Conservation (phyloP, 495 filamentous ascomycete genomes). For the Lasiosphaeria hispida region DNA sequence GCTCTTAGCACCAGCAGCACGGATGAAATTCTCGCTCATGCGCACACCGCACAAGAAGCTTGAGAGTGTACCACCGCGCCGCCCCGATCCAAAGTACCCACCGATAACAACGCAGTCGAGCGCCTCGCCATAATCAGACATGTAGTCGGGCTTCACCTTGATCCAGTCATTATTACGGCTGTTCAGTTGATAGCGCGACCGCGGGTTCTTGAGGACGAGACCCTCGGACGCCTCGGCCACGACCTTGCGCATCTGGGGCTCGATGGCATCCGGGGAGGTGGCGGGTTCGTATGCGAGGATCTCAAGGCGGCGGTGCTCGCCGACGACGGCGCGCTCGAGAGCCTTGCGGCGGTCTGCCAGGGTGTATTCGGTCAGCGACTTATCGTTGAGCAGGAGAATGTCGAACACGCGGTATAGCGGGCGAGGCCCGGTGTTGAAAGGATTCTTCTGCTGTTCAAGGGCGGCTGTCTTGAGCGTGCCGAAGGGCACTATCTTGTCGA, state of each 20-base stretch:
- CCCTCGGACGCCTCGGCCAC: constrained; percentile 89
- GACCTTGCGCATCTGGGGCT: constrained; percentile 73
- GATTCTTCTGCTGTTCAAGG: constrained; percentile 75
- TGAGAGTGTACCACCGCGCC: constrained; percentile 75
- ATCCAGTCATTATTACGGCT: constrained; percentile 96
- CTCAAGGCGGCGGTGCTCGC: constrained; percentile 73
- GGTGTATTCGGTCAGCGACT: constrained; percentile 74
- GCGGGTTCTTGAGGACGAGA: constrained; percentile 89
- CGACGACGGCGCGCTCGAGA: constrained; percentile 61
- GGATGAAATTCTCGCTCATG: constrained; percentile 64
- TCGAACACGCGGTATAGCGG: constrained; percentile 86
- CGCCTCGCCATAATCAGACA: constrained; percentile 93
- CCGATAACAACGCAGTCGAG: constrained; percentile 87
- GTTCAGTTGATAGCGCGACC: constrained; percentile 81
- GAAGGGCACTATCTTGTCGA: constrained; percentile 82
- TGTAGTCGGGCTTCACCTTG: constrained; percentile 98
- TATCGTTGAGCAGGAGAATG: constrained; percentile 82
- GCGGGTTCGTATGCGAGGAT: constrained; percentile 73
- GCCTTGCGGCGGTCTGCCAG: constrained; percentile 79
- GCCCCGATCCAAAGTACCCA: constrained; percentile 88
- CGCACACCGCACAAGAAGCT: constrained; percentile 87
- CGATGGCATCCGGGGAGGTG: constrained; percentile 65
- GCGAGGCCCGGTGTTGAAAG: constrained; percentile 65
- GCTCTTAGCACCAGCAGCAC: constrained; percentile 47
- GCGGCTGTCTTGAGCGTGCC: constrained; percentile 94